Evolutionary conservation across 495 filamentous ascomycete genomes (phyloP), one percentile per base, ranked within the genome.

Genomic region (Collariella sp.): DNA sequence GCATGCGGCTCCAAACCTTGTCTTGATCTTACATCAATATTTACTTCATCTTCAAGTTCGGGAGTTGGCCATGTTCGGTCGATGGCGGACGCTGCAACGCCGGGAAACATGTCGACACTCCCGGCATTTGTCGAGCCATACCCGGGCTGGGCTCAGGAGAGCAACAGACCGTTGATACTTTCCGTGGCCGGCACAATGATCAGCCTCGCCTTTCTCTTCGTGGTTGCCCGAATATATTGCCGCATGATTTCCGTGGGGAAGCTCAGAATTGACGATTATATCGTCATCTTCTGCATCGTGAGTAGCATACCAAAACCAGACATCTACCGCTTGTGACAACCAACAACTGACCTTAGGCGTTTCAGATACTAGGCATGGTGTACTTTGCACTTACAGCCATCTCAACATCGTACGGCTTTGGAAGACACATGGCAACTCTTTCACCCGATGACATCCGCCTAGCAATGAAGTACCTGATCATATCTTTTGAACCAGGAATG

Each of bases 401-500:
- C 6, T 52, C 62, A 44, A 58, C 62, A 44, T 16, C 29, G 1
- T 36, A 55, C 20, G 62, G 62, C 34, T 54, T 43, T 15, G 62
- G 62, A 9, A 42, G 59, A 15, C 59, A 65, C 39, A n/a, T 53
- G 23, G 9, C n/a, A 0, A 62, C 57, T 1, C 48, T 65, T 19
- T 13, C 11, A 4, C 54, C 36, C 10, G 55, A 57, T 5, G 33
- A 65, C 11, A 35, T 49, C 19, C 26, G 13, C 0, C 45, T 46
- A 5, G 57, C 51, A 43, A 38, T 64, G 23, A 51, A 54, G 23
- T 62, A 58, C 40, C 56, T 54, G 34, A 38, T 62, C 31, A 40
- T 66, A 34, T 62, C 61, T 5, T 67, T 62, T 31, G 57, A 59
- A 6, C 64, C 62, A n/a, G 62, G 62, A 34, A 56, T 67, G 1